Conservation (phyloP, 495 filamentous ascomycete genomes). For the Aspergillus coremiiformis region DNA sequence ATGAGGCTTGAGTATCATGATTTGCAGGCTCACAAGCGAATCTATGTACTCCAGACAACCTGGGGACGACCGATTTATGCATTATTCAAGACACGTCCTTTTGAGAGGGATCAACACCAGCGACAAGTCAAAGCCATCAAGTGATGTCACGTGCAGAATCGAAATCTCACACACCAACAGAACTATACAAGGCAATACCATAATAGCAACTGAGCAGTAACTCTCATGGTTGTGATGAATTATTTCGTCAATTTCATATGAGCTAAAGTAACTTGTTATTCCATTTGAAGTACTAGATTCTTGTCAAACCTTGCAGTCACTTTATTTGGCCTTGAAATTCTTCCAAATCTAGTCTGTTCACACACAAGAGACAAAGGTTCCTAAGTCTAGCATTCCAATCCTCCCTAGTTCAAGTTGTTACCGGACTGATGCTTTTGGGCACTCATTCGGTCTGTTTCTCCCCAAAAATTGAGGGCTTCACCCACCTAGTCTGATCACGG, state of each 20-base stretch:
- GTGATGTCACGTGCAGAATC: constrained; percentile 8
- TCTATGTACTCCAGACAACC: constrained; percentile 47
- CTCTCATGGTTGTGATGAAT: neutral
- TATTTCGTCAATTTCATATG: neutral
- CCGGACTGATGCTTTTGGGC: neutral
- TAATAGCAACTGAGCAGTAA: neutral
- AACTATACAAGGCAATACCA: too few relatives aligned
- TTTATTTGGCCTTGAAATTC: neutral
- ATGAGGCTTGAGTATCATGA: neutral
- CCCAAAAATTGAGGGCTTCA: neutral
- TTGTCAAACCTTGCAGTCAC: neutral
- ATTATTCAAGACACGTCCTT: constrained; percentile 21
- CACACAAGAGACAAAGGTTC: constrained; percentile 6
- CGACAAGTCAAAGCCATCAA: constrained; percentile 3
- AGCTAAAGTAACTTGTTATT: neutral
- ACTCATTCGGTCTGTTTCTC: neutral
- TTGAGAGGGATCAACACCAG: neutral
- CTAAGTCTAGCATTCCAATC: neutral
- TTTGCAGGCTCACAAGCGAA: constrained; percentile 51
- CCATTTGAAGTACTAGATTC: neutral
- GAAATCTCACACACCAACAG: neutral
- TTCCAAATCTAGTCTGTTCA: constrained; percentile 10
- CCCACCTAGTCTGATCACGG: neutral
- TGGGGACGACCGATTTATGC: constrained; percentile 40
- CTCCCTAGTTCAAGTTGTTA: neutral